phyloP scores from a whole-genome alignment of 2,329 filamentous ascomycete species.

The Xylaria sp. region DNA sequence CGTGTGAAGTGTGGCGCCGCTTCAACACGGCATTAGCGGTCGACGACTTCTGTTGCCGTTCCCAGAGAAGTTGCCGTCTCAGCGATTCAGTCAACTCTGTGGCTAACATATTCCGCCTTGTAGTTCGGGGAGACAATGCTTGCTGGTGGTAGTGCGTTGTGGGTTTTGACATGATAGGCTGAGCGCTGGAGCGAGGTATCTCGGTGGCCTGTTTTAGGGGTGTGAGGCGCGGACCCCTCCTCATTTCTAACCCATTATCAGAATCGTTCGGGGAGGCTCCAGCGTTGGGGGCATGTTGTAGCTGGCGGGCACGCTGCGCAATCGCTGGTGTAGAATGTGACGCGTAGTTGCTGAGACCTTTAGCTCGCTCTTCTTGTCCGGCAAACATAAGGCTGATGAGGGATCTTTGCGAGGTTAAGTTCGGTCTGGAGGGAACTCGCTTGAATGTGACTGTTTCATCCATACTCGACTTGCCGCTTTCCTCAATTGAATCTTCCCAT shows the following conservation, averaged over 20 bases:
- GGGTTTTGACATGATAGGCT: slow-evolving; percentile 82
- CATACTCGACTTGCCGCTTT: slow-evolving; percentile 84
- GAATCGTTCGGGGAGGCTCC: slow-evolving; percentile 67
- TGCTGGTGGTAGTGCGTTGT: slow-evolving; percentile 71
- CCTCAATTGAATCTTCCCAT: slow-evolving; percentile 76
- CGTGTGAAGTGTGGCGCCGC: slow-evolving; percentile 88
- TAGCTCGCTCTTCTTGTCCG: slow-evolving; percentile 76
- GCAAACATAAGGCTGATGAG: slow-evolving; percentile 91
- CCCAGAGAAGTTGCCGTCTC: slow-evolving; percentile 90
- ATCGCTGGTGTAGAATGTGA: slow-evolving; percentile 76
- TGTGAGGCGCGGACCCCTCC: slow-evolving; percentile 63
- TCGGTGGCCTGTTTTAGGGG: slow-evolving; percentile 68
- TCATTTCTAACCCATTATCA: slow-evolving; percentile 72
- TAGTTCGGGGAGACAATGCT: slow-evolving; percentile 89
- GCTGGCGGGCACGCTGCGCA: slow-evolving; percentile 70
- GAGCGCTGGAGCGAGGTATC: slow-evolving; percentile 73
- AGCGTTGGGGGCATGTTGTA: slow-evolving; percentile 57
- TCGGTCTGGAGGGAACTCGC: slow-evolving; percentile 87
- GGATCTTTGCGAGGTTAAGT: slow-evolving; percentile 86
- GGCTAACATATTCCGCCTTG: slow-evolving; percentile 92
- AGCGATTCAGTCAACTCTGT: slow-evolving; percentile 95
- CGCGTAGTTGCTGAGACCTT: slow-evolving; percentile 74
- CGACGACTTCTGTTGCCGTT: slow-evolving; percentile 92
- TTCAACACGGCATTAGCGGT: slow-evolving; percentile 90
- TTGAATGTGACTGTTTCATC: slow-evolving; percentile 86